A percentile compares a stretch with the other conserved stretches of the same genome.
phyloP scores from a whole-genome alignment of 148 eudicot species.

The Selenicereus undatus region DNA sequence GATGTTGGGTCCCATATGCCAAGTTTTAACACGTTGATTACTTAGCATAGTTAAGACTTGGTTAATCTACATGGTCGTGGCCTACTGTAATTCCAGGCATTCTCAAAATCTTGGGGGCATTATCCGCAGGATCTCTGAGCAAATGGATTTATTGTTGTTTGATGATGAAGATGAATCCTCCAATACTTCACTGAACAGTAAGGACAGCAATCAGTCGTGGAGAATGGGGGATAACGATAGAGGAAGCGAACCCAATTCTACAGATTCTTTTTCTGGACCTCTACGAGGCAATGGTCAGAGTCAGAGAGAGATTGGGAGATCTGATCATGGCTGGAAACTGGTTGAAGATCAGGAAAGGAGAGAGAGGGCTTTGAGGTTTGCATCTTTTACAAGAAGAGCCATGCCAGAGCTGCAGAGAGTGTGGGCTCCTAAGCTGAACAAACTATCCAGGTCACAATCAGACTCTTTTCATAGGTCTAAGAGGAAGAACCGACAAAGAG shows the following conservation, averaged over 20 bases:
- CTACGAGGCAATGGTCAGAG: slow-evolving; percentile 24
- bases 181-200: slow-evolving; percentile 61
- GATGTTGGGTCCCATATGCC: neutral
- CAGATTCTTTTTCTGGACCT: slow-evolving; percentile 45
- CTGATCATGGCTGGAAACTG: slow-evolving; percentile 43
- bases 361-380: slow-evolving; percentile 58
- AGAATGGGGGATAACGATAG: slow-evolving; percentile 39
- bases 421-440: slow-evolving; percentile 86
- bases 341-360: slow-evolving; percentile 72
- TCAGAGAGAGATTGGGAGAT: slow-evolving; percentile 30
- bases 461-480: slow-evolving; percentile 42
- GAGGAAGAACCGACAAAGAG: slow-evolving; percentile 43
- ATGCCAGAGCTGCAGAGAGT: slow-evolving; percentile 84
- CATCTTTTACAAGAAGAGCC: slow-evolving; percentile 56
- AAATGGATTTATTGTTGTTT: slow-evolving; percentile 78
- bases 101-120: slow-evolving; percentile 49
- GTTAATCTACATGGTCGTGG: neutral
- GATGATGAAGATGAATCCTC: slow-evolving; percentile 72
- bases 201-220: slow-evolving; percentile 91
- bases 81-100: slow-evolving; percentile 48
- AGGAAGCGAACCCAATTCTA: slow-evolving; percentile 45
- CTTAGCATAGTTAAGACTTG: neutral
- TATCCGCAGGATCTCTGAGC: slow-evolving; percentile 49
- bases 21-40: neutral
- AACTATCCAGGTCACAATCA: slow-evolving; percentile 37